A percentile compares a stretch with the other conserved stretches of the same genome.
These are phyloP conservation scores for Tephrocybe sp. DNA, from an alignment of 768 basidiomycete genomes.

Conservation along the genomic window DNA sequence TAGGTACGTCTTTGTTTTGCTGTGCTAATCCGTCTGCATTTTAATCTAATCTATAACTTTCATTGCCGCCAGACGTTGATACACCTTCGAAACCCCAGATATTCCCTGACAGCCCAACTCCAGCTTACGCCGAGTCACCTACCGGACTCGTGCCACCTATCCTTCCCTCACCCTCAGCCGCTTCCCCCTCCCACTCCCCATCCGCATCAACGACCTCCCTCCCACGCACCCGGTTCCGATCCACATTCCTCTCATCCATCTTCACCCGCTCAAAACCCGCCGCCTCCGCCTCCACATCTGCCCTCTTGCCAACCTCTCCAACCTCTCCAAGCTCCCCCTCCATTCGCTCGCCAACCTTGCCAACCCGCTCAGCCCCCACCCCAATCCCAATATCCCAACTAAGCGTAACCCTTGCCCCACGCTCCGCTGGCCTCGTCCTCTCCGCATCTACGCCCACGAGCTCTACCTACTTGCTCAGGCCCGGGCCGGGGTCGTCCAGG, in stretches of 20 bases:
- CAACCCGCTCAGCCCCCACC: too few species aligned
- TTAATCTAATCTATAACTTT: background rate
- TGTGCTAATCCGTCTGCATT: too few species aligned
- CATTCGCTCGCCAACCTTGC: too few species aligned
- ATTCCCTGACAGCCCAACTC: background rate
- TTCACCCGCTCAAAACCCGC: constrained; percentile 4
- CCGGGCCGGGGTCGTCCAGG: too few species aligned
- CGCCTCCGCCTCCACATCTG: background rate
- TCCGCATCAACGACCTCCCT: background rate
- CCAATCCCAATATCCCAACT: constrained; percentile 29
- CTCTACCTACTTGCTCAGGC: too few species aligned
- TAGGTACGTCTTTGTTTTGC: too few species aligned
- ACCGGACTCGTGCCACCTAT: constrained; percentile 4
- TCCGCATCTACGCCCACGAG: constrained; percentile 8
- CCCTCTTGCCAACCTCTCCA: background rate
- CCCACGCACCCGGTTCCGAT: background rate
- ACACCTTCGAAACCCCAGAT: background rate
- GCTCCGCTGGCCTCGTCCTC: constrained; percentile 38
- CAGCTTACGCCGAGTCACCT: background rate
- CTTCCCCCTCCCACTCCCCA: background rate
- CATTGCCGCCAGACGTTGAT: background rate
- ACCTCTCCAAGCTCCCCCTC: too few species aligned
- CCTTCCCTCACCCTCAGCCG: background rate
- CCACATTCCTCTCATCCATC: constrained; percentile 12
- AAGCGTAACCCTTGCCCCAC: constrained; percentile 41